A percentile compares a stretch with the other conserved stretches of the same genome.
Conservation (phyloP, 2,329 filamentous ascomycete species). For the Fusarium palustre region DNA sequence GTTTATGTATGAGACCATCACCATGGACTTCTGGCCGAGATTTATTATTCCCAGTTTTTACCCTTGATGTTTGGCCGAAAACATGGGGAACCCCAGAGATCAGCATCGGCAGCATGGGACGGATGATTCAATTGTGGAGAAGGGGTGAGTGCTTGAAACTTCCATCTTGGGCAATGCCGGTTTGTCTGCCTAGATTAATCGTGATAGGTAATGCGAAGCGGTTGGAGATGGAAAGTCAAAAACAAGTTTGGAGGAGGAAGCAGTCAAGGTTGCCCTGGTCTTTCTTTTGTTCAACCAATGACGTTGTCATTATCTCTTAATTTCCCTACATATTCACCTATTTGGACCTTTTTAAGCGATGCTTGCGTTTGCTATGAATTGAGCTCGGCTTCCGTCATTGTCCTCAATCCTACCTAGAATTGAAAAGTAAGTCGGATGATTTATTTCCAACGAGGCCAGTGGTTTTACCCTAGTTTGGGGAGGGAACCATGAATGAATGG, state of each 20-base stretch:
- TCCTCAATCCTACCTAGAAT: background rate
- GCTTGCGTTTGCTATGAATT: background rate
- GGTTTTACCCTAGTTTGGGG: accelerated
- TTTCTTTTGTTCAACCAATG: background rate
- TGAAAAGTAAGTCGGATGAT: background rate
- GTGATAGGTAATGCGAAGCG: background rate
- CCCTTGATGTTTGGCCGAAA: background rate
- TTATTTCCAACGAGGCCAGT: background rate
- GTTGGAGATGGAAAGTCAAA: background rate
- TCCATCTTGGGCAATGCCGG: background rate
- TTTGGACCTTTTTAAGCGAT: background rate
- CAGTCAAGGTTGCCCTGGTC: accelerated
- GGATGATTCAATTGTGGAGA: background rate
- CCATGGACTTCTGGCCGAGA: background rate
- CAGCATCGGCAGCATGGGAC: too few species aligned
- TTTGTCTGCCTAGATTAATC: background rate
- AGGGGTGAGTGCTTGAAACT: background rate
- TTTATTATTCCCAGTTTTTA: background rate
- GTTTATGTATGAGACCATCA: background rate
- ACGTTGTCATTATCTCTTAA: background rate
- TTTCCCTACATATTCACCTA: background rate
- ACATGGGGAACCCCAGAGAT: background rate
- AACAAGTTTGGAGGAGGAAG: background rate
- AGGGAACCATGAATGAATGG: too few species aligned
- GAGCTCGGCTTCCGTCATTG: background rate